Conservation (phyloP, 805 yeast genomes). For the Danielozyma ontarioensis region DNA sequence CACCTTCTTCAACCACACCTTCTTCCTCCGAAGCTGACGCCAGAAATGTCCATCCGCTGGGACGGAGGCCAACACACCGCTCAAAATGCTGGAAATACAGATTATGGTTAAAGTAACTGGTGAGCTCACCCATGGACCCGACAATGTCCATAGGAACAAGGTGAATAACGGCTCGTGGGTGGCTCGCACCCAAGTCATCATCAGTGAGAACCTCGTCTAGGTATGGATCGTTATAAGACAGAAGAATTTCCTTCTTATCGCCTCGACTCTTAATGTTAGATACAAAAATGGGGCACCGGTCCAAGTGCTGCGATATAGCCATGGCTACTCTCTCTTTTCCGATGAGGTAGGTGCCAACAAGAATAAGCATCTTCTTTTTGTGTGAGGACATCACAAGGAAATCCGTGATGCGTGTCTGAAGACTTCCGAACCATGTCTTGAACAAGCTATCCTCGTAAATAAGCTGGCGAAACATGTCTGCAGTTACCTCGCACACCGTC, state of each 20-base stretch:
- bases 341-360: slow-evolving; percentile 85
- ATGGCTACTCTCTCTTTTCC: slow-evolving; percentile 89
- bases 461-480: slow-evolving; percentile 43
- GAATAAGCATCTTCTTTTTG: slow-evolving; percentile 44
- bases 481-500: slow-evolving; percentile 56
- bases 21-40: slow-evolving; percentile 1
- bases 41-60: slow-evolving; percentile 86
- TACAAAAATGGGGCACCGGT: slow-evolving; percentile 50
- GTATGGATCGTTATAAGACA: slow-evolving; percentile 42
- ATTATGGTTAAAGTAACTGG: slow-evolving; percentile 45
- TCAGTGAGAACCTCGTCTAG: slow-evolving; percentile 23
- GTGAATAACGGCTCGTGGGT: slow-evolving; percentile 57
- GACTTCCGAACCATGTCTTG: slow-evolving; percentile 27
- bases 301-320: slow-evolving; percentile 47
- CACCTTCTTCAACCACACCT: slow-evolving; percentile 2
- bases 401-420: slow-evolving; percentile 38
- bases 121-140: slow-evolving; percentile 40
- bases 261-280: slow-evolving; percentile 41
- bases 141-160: slow-evolving; percentile 63
- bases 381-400: slow-evolving; percentile 15
- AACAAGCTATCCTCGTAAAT: slow-evolving; percentile 17
- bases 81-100: slow-evolving; percentile 44
- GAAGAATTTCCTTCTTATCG: slow-evolving; percentile 37
- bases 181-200: slow-evolving; percentile 35
- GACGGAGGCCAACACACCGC: slow-evolving; percentile 66